A percentile compares a stretch with the other conserved stretches of the same genome.
These are phyloP conservation scores for Pelargonium nanum DNA, from an alignment of 345 rosid species.

Conservation along the genomic window DNA sequence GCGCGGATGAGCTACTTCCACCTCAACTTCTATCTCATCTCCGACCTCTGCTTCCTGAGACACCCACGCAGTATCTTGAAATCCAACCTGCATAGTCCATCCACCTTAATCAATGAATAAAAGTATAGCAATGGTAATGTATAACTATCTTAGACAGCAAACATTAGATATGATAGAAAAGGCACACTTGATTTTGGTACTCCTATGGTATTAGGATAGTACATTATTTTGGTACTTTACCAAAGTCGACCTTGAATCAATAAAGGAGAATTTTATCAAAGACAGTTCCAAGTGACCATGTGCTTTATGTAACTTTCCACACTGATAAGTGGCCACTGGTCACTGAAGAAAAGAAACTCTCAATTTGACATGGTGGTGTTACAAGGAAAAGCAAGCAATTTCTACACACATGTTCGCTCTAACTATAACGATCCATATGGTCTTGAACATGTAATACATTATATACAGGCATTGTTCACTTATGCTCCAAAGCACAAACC, in stretches of 20 bases:
- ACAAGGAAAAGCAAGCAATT: too few species aligned
- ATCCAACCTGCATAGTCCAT: slow-evolving; percentile 50
- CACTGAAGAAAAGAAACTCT: too few species aligned
- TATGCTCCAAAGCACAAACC: neutral
- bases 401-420: too few species aligned
- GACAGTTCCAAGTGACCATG: neutral
- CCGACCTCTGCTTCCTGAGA: slow-evolving; percentile 66
- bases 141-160: neutral
- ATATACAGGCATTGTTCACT: too few species aligned
- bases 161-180: neutral
- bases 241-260: neutral
- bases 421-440: too few species aligned
- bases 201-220: too few species aligned
- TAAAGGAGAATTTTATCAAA: neutral
- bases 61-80: slow-evolving; percentile 75
- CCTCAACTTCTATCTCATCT: slow-evolving; percentile 68
- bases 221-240: too few species aligned
- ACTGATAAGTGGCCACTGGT: too few species aligned
- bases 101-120: slow-evolving; percentile 3
- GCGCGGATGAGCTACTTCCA: slow-evolving; percentile 83
- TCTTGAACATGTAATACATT: too few species aligned
- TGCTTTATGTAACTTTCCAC: too few species aligned
- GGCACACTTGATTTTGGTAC: too few species aligned
- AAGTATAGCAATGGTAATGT: neutral
- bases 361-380: too few species aligned